Evolutionary conservation across 495 filamentous ascomycete genomes (phyloP).

Genomic region (Penicillium canariense): DNA sequence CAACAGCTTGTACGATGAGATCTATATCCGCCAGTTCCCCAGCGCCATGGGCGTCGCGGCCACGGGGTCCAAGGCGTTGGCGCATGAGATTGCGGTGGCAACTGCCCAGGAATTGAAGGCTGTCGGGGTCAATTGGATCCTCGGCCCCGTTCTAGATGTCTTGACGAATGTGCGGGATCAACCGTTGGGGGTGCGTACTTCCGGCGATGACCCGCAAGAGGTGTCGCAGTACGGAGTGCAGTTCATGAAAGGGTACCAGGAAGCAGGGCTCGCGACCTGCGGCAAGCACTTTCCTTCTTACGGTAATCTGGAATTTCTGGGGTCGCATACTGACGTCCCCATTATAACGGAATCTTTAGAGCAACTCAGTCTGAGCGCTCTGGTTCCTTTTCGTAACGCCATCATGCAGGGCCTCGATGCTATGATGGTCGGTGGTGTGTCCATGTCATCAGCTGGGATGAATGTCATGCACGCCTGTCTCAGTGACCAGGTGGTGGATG

Average conservation of each 20-base stretch:
- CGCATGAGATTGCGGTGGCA: slow-evolving; percentile 79
- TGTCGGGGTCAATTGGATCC: slow-evolving; percentile 86
- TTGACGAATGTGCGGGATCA: slow-evolving; percentile 86
- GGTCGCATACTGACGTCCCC: slow-evolving; percentile 80
- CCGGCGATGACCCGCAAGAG: slow-evolving; percentile 84
- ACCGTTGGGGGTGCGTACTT: slow-evolving; percentile 77
- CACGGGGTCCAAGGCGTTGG: slow-evolving; percentile 71
- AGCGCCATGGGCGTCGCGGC: slow-evolving; percentile 89
- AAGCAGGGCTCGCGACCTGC: slow-evolving; percentile 78
- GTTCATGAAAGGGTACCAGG: slow-evolving; percentile 84
- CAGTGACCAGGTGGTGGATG: slow-evolving; percentile 86
- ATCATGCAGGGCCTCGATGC: slow-evolving; percentile 80
- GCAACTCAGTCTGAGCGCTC: slow-evolving; percentile 76
- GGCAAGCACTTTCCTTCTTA: slow-evolving; percentile 94
- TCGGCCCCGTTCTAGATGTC: slow-evolving; percentile 88
- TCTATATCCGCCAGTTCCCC: slow-evolving; percentile 87
- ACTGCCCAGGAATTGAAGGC: slow-evolving; percentile 83
- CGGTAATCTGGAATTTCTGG: slow-evolving; percentile 87
- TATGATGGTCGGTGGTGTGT: slow-evolving; percentile 90
- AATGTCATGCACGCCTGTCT: slow-evolving; percentile 91
- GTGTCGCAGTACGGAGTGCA: slow-evolving; percentile 84
- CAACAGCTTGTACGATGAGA: slow-evolving; percentile 89
- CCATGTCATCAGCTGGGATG: slow-evolving; percentile 80
- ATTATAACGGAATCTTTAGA: slow-evolving; percentile 90
- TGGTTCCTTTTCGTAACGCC: slow-evolving; percentile 84